A percentile compares a stretch with the other conserved stretches of the same genome.
These are phyloP conservation scores for Dryas drummondii DNA, from an alignment of 306 rosid genomes.

Conservation along the genomic window DNA sequence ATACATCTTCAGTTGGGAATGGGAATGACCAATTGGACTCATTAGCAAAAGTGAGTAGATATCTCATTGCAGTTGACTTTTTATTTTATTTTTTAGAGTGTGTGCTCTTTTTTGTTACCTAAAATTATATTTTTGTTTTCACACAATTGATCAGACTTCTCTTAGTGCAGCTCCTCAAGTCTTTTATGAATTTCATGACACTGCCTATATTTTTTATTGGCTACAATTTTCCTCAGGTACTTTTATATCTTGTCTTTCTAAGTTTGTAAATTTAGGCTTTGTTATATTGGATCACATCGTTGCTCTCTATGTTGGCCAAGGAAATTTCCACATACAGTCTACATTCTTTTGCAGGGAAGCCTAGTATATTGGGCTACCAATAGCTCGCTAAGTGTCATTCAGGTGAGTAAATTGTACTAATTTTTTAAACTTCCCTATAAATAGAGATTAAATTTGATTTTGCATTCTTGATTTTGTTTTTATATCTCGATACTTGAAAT, in stretches of 20 bases:
- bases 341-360: slow-evolving; percentile 72
- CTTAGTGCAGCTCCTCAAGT: slow-evolving; percentile 66
- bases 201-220: slow-evolving; percentile 47
- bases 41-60: slow-evolving; percentile 59
- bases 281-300: slow-evolving; percentile 15
- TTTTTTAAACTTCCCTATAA: not conserved
- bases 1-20: slow-evolving; percentile 48
- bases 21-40: slow-evolving; percentile 32
- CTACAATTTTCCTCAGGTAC: slow-evolving; percentile 86
- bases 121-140: slow-evolving; percentile 2
- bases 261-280: slow-evolving; percentile 17
- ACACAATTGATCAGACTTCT: slow-evolving; percentile 22
- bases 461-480: slow-evolving; percentile 10
- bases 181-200: slow-evolving; percentile 59
- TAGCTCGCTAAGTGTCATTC: slow-evolving; percentile 58
- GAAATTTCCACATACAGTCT: not conserved
- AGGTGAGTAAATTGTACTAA: slow-evolving; percentile 47
- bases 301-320: slow-evolving; percentile 1
- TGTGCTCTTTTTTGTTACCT: not conserved
- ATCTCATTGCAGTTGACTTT: not conserved
- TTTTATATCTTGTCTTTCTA: slow-evolving; percentile 14
- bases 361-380: slow-evolving; percentile 84
- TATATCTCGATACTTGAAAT: not conserved
- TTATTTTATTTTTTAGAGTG: not conserved
- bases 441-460: not conserved